Conservation (phyloP, 2,329 filamentous ascomycete species). For the Huntiella abstrusa region DNA sequence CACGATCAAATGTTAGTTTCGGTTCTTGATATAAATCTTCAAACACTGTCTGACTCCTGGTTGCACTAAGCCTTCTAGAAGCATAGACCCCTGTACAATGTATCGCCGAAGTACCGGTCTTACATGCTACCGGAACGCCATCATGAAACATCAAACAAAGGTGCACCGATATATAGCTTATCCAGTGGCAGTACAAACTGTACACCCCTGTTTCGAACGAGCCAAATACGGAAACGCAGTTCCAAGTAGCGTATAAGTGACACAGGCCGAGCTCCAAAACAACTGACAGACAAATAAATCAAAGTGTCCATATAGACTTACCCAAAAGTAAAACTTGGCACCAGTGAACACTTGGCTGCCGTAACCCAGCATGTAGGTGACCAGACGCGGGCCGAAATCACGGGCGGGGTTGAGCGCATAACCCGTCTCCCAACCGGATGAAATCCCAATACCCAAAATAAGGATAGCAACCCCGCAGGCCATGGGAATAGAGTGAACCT, state of each 20-base stretch:
- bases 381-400: slow-evolving; percentile 51
- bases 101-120: neutral
- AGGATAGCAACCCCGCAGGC: slow-evolving; percentile 51
- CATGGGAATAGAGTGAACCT: slow-evolving; percentile 30
- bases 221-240: too few species aligned
- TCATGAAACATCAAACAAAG: too few species aligned
- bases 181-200: too few species aligned
- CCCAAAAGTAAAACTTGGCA: slow-evolving; percentile 56
- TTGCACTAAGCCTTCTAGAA: slow-evolving; percentile 1
- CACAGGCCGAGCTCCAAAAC: neutral
- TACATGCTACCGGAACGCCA: too few species aligned
- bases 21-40: too few species aligned
- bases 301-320: neutral
- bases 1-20: too few species aligned
- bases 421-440: slow-evolving; percentile 59
- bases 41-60: neutral
- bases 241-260: too few species aligned
- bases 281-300: slow-evolving; percentile 3
- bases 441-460: slow-evolving; percentile 56
- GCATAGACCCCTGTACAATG: neutral
- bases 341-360: slow-evolving; percentile 46
- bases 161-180: too few species aligned
- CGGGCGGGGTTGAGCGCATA: slow-evolving; percentile 58
- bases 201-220: too few species aligned
- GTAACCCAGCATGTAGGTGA: slow-evolving; percentile 50